A percentile compares a stretch with the other conserved stretches of the same genome.
Evolutionary conservation across 805 yeast genomes (phyloP).

Genomic region (Pichia phayaonensis): DNA sequence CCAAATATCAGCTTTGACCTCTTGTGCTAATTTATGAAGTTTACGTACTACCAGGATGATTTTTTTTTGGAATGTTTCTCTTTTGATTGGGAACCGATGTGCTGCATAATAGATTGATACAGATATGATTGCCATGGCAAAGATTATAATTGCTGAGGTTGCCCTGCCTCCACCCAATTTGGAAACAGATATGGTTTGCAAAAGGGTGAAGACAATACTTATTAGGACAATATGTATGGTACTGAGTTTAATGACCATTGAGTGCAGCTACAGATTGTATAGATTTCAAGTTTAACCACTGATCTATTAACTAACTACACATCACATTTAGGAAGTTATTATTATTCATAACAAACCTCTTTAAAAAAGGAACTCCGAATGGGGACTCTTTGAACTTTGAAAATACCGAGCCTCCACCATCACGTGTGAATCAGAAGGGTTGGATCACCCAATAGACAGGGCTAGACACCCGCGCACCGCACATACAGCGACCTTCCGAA

Average conservation of each 20-base stretch:
- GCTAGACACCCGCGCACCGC: neutral
- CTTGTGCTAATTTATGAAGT: neutral
- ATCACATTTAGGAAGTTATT: neutral
- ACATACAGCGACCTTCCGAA: neutral
- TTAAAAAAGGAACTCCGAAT: neutral
- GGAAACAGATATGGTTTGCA: neutral
- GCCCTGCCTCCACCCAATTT: neutral
- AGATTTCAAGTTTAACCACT: neutral
- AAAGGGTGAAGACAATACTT: neutral
- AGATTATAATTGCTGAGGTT: neutral
- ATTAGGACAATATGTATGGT: neutral
- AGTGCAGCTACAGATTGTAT: neutral
- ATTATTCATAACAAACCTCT: too few relatives aligned
- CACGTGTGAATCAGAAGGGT: slow-evolving; percentile 10
- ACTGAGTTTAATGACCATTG: neutral
- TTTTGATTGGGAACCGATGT: neutral
- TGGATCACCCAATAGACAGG: neutral
- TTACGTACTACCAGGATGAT: neutral
- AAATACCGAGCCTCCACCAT: neutral
- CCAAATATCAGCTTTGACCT: slow-evolving; percentile 9
- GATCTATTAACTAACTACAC: neutral
- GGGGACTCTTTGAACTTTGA: neutral
- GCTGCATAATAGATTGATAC: neutral
- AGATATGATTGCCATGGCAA: neutral
- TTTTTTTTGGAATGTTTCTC: neutral